Percentiles rank a stretch among this genome's conserved stretches.
Evolutionary conservation across 192 early-diverging fungal genomes (phyloP).

Genomic region (Backusella liffmaniae): DNA sequence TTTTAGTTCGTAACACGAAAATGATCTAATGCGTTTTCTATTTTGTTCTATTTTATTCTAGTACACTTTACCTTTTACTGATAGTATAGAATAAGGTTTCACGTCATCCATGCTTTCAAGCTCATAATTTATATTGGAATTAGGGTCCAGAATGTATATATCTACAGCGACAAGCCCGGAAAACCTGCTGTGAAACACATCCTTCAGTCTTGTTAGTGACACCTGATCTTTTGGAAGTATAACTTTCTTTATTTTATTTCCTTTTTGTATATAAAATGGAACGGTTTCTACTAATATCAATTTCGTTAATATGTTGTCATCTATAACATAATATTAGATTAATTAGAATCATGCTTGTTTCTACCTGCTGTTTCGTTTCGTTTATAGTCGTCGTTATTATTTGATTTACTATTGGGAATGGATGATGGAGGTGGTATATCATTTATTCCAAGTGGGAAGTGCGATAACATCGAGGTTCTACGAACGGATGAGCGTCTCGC

Average conservation of each 20-base stretch:
- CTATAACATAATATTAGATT: background rate
- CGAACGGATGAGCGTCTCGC: slow-evolving; percentile 30
- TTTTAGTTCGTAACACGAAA: background rate
- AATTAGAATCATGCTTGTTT: background rate
- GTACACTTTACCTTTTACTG: slow-evolving; percentile 19
- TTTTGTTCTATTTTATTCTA: background rate
- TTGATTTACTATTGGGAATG: background rate
- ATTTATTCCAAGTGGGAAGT: background rate
- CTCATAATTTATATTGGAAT: slow-evolving; percentile 55
- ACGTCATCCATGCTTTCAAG: slow-evolving; percentile 62
- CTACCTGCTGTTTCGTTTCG: background rate
- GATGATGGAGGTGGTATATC: background rate
- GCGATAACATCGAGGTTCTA: background rate
- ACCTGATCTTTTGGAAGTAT: slow-evolving; percentile 39
- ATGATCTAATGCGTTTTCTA: background rate
- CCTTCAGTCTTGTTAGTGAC: slow-evolving; percentile 46
- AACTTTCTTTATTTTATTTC: slow-evolving; percentile 55
- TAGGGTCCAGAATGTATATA: slow-evolving; percentile 58
- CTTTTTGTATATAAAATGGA: slow-evolving; percentile 55
- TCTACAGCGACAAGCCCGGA: slow-evolving; percentile 50
- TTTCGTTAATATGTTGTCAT: background rate
- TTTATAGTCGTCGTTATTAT: background rate
- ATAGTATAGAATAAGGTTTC: slow-evolving; percentile 48
- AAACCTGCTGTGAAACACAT: slow-evolving; percentile 69
- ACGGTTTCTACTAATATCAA: background rate